Conservation (phyloP, 169 alveolate species). For the Plasmodium inui region DNA sequence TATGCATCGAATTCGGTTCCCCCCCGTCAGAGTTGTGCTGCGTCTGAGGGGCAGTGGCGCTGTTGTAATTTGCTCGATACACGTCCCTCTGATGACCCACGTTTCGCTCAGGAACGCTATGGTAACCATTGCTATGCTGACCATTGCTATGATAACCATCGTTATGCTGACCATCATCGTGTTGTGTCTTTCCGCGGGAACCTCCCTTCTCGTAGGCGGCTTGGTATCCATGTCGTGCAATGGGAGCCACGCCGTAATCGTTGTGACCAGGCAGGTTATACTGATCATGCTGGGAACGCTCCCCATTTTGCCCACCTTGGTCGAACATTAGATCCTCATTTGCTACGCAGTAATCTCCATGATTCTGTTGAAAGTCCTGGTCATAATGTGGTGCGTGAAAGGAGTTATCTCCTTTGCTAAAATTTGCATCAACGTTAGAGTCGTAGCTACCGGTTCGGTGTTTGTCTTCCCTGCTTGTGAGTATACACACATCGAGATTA, state of each 20-base stretch:
- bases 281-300: neutral
- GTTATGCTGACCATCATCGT: neutral
- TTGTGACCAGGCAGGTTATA: neutral
- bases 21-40: neutral
- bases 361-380: neutral
- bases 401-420: neutral
- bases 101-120: neutral
- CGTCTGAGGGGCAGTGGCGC: neutral
- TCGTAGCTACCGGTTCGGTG: neutral
- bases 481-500: constrained; percentile 47
- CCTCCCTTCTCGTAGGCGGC: neutral
- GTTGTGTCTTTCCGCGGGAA: neutral
- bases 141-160: too few species aligned
- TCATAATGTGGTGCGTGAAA: neutral
- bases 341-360: neutral
- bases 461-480: constrained; percentile 14
- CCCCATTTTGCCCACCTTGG: neutral
- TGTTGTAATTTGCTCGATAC: neutral
- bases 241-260: neutral
- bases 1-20: neutral
- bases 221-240: neutral
- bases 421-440: neutral
- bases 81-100: neutral
- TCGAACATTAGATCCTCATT: constrained; percentile 9
- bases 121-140: too few species aligned